Evolutionary conservation across 108 stramenopile genomes (phyloP), one percentile per base, ranked within the genome.

Genomic region (Nitzschia palea): DNA sequence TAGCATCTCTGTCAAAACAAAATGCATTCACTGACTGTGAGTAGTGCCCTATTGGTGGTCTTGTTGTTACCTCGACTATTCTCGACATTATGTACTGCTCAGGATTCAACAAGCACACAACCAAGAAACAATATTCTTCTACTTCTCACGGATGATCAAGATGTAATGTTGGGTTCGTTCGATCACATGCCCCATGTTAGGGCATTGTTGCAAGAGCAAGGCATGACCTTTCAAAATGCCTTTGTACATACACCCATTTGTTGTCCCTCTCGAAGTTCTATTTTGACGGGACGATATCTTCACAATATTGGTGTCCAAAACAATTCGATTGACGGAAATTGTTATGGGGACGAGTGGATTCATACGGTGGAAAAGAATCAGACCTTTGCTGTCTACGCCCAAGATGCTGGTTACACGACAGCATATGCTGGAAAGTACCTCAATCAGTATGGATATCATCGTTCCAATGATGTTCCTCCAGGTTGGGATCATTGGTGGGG

Each of bases 141-240:
- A 9, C 27, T 79, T 8, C 35, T 79, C 8, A 79, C 73, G 6
- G 78, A 79, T 40, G 78, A 79, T 58, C 78, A 79, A 62, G 78
- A 79, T 68, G 45, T 74, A 6, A 0, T 74, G 8, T 30, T 79
- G 31, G 78, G 73, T 32, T 48, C 56, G 6, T 62, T 70, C 36
- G 61, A 69, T 59, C 56, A 66, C 47, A 79, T 79, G 78, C 78
- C 78, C 18, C 36, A 62, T 0, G 44, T 79, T 32, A 44, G 55
- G 14, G 10, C 30, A 44, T 37, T 35, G 10, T 30, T 79, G 3
- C 45, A 51, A 53, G 54, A 70, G 15, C 0, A 51, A 0, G 78
- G 78, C 17, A 34, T 70, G 32, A 74, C 78, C 9, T 74, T 79
- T 69, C 44, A 28, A 8, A 62, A 74, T 37, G 68, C 37, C 15